A percentile compares a stretch with the other conserved stretches of the same genome.
phyloP scores from a whole-genome alignment of 768 basidiomycete species.

The Termitomyces sp. region DNA sequence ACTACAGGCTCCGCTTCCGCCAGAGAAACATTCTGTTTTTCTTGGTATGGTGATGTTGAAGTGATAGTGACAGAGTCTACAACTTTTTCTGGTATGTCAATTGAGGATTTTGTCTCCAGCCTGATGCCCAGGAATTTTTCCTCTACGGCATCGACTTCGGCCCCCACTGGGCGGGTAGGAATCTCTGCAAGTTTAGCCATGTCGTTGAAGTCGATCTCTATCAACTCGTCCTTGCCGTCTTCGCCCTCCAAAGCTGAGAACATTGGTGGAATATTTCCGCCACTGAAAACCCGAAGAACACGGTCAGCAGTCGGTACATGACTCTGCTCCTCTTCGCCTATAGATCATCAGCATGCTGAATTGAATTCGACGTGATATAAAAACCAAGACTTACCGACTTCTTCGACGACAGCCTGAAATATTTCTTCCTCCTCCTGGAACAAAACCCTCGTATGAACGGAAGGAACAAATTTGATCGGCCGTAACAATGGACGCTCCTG shows the following conservation, averaged over 20 bases:
- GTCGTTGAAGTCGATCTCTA: constrained; percentile 66
- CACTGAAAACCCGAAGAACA: constrained; percentile 59
- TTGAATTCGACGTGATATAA: background rate
- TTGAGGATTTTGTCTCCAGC: constrained; percentile 7
- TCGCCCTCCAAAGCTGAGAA: constrained; percentile 25
- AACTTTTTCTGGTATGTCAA: background rate
- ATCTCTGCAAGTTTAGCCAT: constrained; percentile 38
- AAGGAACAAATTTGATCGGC: constrained; percentile 68
- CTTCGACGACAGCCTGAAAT: constrained; percentile 45
- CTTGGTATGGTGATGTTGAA: background rate
- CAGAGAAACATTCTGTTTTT: background rate
- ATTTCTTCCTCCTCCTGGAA: constrained; percentile 61
- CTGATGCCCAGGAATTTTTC: constrained; percentile 31
- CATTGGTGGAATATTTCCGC: constrained; percentile 16
- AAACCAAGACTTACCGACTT: constrained; percentile 35
- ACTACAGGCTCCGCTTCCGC: background rate
- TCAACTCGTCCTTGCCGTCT: constrained; percentile 31
- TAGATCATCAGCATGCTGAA: background rate
- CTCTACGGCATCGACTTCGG: constrained; percentile 17
- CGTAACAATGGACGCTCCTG: constrained; percentile 54
- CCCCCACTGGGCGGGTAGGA: constrained; percentile 8
- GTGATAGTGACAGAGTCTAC: background rate
- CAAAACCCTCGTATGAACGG: constrained; percentile 41
- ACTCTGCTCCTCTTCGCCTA: constrained; percentile 44
- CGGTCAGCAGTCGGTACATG: constrained; percentile 69